Percentiles rank a stretch among this genome's conserved stretches.
Evolutionary conservation across 2,329 filamentous ascomycete species (phyloP).

Genomic region (Fusarium odoratissimum): DNA sequence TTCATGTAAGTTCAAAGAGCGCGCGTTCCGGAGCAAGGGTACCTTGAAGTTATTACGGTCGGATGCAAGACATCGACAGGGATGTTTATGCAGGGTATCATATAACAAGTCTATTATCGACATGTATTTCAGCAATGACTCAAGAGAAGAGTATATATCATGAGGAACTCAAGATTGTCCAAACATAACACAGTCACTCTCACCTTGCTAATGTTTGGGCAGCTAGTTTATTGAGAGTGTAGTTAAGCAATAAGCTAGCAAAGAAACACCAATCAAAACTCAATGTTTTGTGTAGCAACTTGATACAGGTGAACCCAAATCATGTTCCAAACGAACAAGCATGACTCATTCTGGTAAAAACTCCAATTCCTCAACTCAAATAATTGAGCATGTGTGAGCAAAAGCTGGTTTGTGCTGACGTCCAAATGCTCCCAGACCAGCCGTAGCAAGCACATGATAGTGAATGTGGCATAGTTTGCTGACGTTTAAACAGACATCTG

Average conservation of each 20-base stretch:
- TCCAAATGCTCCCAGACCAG: neutral
- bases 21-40: no score
- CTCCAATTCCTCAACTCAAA: neutral
- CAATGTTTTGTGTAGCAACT: neutral
- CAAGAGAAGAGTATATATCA: neutral
- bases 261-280: slow-evolving; percentile 7
- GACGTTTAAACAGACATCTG: neutral
- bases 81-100: neutral
- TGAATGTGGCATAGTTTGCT: neutral
- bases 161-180: no score
- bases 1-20: neutral
- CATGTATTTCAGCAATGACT: neutral
- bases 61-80: neutral
- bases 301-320: neutral
- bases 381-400: neutral
- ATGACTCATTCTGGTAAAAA: neutral
- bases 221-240: neutral
- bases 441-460: neutral
- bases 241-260: neutral
- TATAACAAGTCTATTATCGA: neutral
- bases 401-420: neutral
- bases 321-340: neutral
- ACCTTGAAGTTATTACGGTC: neutral
- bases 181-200: neutral
- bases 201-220: rapidly evolving